Conservation (phyloP, 2,329 filamentous ascomycete genomes). For the Hypoxylon sp. region DNA sequence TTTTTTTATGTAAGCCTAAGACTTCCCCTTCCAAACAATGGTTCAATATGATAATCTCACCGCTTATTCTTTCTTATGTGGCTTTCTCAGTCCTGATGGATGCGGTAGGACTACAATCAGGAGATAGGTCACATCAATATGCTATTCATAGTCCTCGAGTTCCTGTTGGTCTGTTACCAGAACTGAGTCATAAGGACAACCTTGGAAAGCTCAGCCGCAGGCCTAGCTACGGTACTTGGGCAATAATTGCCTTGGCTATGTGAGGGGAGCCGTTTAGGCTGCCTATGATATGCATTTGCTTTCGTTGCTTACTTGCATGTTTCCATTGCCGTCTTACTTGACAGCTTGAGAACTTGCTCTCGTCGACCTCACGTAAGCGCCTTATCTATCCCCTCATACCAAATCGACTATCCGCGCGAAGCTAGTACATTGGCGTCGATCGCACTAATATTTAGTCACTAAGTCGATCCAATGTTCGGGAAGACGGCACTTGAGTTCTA, state of each 20-base stretch:
- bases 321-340: conserved; percentile 22
- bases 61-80: conserved; percentile 24
- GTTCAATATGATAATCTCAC: conserved; percentile 30
- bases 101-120: not conserved
- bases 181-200: conserved; percentile 21
- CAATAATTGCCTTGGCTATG: conserved; percentile 1
- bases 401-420: not conserved
- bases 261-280: not conserved
- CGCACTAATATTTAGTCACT: not conserved
- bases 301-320: conserved; percentile 24
- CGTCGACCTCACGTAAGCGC: conserved; percentile 25
- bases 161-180: not conserved
- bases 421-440: conserved; percentile 3
- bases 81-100: not conserved
- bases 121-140: not conserved
- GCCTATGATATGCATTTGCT: conserved; percentile 21
- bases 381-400: conserved; percentile 3
- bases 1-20: conserved; percentile 30
- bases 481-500: not conserved
- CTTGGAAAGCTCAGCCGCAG: not conserved
- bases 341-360: conserved; percentile 5
- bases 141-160: not conserved
- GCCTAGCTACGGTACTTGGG: conserved; percentile 5
- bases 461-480: not conserved
- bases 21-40: conserved; percentile 1